These are phyloP conservation scores for Rhizopogon salebrosus DNA, from an alignment of 768 basidiomycete genomes.

Conservation along the genomic window DNA sequence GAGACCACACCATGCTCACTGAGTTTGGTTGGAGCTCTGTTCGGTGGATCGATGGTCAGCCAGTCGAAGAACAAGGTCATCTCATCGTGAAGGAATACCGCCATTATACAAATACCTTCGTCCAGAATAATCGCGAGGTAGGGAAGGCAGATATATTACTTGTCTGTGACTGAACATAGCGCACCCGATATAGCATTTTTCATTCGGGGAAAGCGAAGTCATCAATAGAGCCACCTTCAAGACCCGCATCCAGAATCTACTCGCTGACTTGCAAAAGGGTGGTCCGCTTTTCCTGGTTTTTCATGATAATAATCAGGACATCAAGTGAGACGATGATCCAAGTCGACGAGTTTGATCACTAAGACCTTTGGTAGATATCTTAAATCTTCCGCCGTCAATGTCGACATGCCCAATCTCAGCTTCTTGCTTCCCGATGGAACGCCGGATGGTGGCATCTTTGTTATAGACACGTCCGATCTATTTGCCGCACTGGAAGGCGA, in stretches of 20 bases:
- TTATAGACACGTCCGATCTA: conserved; percentile 70
- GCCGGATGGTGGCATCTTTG: conserved; percentile 50
- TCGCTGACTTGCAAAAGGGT: conserved; percentile 31
- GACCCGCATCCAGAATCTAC: conserved; percentile 40
- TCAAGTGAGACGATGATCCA: conserved; percentile 45
- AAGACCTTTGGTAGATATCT: conserved; percentile 42
- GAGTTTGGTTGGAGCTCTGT: conserved; percentile 78
- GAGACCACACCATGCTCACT: conserved; percentile 64
- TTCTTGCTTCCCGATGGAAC: conserved; percentile 53
- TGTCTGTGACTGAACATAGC: not conserved
- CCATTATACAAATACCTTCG: conserved; percentile 57
- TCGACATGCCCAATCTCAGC: conserved; percentile 45
- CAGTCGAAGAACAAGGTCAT: conserved; percentile 49
- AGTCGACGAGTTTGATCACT: not conserved
- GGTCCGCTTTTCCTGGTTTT: conserved; percentile 77
- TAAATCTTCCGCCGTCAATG: conserved; percentile 42
- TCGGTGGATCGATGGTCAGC: conserved; percentile 48
- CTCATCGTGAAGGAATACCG: conserved; percentile 60
- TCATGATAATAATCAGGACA: conserved; percentile 73
- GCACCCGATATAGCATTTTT: conserved; percentile 44
- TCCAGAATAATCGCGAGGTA: conserved; percentile 59
- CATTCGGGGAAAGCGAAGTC: conserved; percentile 58
- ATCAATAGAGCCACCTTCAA: conserved; percentile 50
- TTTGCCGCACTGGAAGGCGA: conserved; percentile 73
- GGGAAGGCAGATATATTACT: conserved; percentile 6